Evolutionary conservation across 75 land plant species (phyloP).

Genomic region (Ceratopteris richardii): DNA sequence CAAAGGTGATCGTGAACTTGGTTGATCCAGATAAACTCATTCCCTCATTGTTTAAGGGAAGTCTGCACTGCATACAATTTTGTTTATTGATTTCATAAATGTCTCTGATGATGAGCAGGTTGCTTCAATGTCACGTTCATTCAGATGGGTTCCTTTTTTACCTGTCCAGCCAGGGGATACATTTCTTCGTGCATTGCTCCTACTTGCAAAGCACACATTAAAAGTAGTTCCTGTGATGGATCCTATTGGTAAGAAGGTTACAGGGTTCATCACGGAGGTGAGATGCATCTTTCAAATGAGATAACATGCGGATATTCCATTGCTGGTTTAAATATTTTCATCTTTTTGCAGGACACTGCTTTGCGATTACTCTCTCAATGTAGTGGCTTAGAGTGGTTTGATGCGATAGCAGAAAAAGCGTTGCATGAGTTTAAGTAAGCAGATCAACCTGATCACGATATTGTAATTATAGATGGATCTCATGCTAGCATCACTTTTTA

Average conservation of each 20-base stretch:
- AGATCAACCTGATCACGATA: too few species aligned
- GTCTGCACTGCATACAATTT: too few species aligned
- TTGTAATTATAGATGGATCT: too few species aligned
- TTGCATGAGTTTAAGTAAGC: slow-evolving; percentile 36
- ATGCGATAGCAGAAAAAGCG: slow-evolving; percentile 36
- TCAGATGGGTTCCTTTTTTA: slow-evolving; percentile 55
- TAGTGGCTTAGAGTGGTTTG: slow-evolving; percentile 64
- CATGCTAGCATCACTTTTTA: too few species aligned
- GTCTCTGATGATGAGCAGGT: slow-evolving; percentile 20
- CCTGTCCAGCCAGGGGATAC: slow-evolving; percentile 39
- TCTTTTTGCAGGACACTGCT: slow-evolving; percentile 38
- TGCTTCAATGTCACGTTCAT: slow-evolving; percentile 41
- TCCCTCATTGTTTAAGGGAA: too few species aligned
- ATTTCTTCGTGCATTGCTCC: slow-evolving; percentile 45
- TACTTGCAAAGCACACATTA: slow-evolving; percentile 50
- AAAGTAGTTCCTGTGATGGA: slow-evolving; percentile 56
- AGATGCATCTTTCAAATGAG: not conserved
- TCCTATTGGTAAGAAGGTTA: slow-evolving; percentile 13
- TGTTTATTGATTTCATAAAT: too few species aligned
- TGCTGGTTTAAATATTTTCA: too few species aligned
- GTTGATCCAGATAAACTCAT: too few species aligned
- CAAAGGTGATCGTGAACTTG: too few species aligned
- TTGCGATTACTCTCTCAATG: slow-evolving; percentile 49
- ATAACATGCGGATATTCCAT: too few species aligned
- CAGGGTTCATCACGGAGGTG: slow-evolving; percentile 63